A percentile compares a stretch with the other conserved stretches of the same genome.
Conservation (phyloP, 2,329 filamentous ascomycete genomes). For the Hypoxylon sp. region DNA sequence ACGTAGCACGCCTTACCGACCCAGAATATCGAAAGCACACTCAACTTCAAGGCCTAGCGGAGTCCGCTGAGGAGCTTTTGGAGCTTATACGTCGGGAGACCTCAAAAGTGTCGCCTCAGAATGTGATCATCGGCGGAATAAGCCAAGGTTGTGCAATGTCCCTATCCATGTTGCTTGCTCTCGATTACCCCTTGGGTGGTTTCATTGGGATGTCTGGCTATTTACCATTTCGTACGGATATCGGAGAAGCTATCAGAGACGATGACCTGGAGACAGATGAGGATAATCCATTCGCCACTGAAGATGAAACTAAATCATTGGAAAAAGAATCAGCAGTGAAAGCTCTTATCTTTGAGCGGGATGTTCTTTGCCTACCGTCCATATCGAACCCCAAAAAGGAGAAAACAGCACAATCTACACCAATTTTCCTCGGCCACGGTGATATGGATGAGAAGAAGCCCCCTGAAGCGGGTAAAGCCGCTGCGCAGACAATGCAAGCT, state of each 20-base stretch:
- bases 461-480: slow-evolving; percentile 52
- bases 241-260: slow-evolving; percentile 50
- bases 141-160: slow-evolving; percentile 68
- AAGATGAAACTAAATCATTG: too few species aligned
- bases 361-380: slow-evolving; percentile 51
- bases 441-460: slow-evolving; percentile 58
- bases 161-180: slow-evolving; percentile 60
- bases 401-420: slow-evolving; percentile 50
- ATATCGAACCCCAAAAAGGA: slow-evolving; percentile 11
- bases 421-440: slow-evolving; percentile 63
- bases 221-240: slow-evolving; percentile 59
- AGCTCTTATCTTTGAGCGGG: slow-evolving; percentile 49
- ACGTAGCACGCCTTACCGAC: slow-evolving; percentile 60
- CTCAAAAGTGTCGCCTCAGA: slow-evolving; percentile 51
- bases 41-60: slow-evolving; percentile 62
- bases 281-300: slow-evolving; percentile 29
- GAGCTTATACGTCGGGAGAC: slow-evolving; percentile 56
- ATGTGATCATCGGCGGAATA: slow-evolving; percentile 66
- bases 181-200: slow-evolving; percentile 57
- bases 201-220: slow-evolving; percentile 65
- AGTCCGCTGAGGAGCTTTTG: slow-evolving; percentile 58
- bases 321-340: slow-evolving; percentile 21
- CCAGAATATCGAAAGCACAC: slow-evolving; percentile 58
- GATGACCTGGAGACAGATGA: slow-evolving; percentile 19
- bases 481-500: slow-evolving; percentile 51